These are phyloP conservation scores for Rubus idaeus DNA, from an alignment of 306 rosid genomes.

Conservation along the genomic window DNA sequence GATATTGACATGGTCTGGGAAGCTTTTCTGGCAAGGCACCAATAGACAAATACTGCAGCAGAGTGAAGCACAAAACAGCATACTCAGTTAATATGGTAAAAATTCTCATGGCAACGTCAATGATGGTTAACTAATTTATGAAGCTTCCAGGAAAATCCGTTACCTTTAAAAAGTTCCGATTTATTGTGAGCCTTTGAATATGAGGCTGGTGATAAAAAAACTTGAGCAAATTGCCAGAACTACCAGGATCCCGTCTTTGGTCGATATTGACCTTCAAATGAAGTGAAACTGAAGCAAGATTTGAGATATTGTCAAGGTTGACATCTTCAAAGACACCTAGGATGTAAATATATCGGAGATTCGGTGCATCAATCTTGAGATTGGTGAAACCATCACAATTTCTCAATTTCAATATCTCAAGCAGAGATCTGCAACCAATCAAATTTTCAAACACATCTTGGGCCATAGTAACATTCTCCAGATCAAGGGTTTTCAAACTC, in stretches of 20 bases:
- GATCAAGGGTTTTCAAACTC: slow-evolving; percentile 49
- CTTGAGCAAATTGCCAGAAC: slow-evolving; percentile 37
- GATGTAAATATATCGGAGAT: slow-evolving; percentile 22
- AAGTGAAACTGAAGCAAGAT: slow-evolving; percentile 30
- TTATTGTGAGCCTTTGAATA: slow-evolving; percentile 41
- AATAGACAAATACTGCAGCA: slow-evolving; percentile 47
- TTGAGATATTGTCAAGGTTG: slow-evolving; percentile 39
- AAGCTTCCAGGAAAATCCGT: neutral
- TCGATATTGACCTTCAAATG: slow-evolving; percentile 20
- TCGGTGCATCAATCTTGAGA: slow-evolving; percentile 45
- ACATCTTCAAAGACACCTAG: slow-evolving; percentile 48
- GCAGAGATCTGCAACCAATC: slow-evolving; percentile 47
- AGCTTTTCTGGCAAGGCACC: slow-evolving; percentile 44
- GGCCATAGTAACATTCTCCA: slow-evolving; percentile 23
- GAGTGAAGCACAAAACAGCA: neutral
- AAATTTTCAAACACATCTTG: slow-evolving; percentile 48
- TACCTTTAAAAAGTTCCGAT: slow-evolving; percentile 51
- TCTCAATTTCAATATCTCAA: slow-evolving; percentile 42
- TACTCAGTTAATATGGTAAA: neutral
- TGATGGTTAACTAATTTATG: neutral
- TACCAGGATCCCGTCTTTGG: slow-evolving; percentile 11
- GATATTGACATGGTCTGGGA: slow-evolving; percentile 38
- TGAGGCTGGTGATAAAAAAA: slow-evolving; percentile 41
- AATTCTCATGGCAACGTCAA: neutral
- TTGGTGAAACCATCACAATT: slow-evolving; percentile 46